These are phyloP conservation scores for Coprinopsis cinerea DNA, from an alignment of 768 basidiomycete species.

Conservation along the genomic window DNA sequence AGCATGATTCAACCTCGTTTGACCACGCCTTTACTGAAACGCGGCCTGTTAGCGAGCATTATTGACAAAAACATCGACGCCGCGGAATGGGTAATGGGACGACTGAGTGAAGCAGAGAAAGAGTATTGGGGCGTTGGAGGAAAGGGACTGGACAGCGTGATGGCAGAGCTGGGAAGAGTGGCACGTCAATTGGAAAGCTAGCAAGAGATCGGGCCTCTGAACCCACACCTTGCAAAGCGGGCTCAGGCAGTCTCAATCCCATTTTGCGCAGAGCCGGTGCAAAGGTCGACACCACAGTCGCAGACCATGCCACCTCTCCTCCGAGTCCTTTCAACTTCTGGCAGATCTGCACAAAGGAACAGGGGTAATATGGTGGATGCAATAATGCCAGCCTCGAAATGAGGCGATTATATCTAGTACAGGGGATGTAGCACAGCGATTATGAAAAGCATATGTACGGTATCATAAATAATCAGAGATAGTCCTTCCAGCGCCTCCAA, in stretches of 20 bases:
- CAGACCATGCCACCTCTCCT: no score
- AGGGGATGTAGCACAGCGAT: no score
- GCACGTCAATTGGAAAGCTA: background rate
- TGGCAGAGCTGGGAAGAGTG: constrained; percentile 4
- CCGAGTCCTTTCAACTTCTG: no score
- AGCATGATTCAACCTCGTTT: background rate
- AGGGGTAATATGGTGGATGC: no score
- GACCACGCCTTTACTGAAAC: background rate
- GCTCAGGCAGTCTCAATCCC: no score
- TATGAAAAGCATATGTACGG: background rate
- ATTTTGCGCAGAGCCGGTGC: no score
- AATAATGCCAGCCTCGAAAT: no score
- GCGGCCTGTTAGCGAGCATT: background rate
- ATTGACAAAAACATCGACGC: constrained; percentile 7
- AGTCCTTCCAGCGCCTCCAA: constrained; percentile 60
- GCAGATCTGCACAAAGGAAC: no score
- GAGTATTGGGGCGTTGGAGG: constrained; percentile 9
- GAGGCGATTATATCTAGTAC: no score
- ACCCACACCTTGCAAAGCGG: no score
- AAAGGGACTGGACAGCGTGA: constrained; percentile 1
- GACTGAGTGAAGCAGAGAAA: constrained; percentile 4
- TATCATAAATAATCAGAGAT: constrained; percentile 23
- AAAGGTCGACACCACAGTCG: no score
- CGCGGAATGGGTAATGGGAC: constrained; percentile 8
- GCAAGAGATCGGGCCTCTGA: no score